These are phyloP conservation scores for Fonsecaea erecta DNA, from an alignment of 2,329 filamentous ascomycete species.

Conservation along the genomic window DNA sequence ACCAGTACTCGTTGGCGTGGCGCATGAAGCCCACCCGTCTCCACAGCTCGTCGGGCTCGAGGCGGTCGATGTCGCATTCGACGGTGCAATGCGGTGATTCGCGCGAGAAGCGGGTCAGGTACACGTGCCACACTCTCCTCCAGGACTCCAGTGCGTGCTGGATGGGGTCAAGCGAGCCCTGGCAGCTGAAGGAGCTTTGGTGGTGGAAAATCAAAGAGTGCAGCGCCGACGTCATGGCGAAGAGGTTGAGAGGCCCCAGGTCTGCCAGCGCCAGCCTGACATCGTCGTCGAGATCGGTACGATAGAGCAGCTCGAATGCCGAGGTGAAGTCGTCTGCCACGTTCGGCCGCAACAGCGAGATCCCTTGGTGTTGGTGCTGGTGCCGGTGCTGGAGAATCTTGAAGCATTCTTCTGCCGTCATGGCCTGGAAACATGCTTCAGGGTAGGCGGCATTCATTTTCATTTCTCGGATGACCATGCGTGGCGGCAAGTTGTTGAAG, in stretches of 20 bases:
- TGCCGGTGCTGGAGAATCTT: background rate
- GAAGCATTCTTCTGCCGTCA: slow-evolving; percentile 41
- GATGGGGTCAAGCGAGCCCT: slow-evolving; percentile 40
- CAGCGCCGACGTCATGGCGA: slow-evolving; percentile 39
- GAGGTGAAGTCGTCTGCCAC: slow-evolving; percentile 30
- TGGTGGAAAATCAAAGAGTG: slow-evolving; percentile 46
- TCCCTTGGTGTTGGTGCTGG: background rate
- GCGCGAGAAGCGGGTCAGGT: slow-evolving; percentile 4
- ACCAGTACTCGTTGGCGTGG: slow-evolving; percentile 45
- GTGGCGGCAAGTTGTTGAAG: slow-evolving; percentile 50
- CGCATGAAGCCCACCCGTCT: slow-evolving; percentile 44
- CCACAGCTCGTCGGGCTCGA: slow-evolving; percentile 42
- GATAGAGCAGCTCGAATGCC: slow-evolving; percentile 23
- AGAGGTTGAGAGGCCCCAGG: slow-evolving; percentile 38
- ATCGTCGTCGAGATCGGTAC: background rate
- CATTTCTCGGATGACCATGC: slow-evolving; percentile 49
- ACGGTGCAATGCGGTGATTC: slow-evolving; percentile 17
- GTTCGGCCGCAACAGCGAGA: slow-evolving; percentile 23
- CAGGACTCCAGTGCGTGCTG: slow-evolving; percentile 38
- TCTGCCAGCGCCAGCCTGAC: background rate
- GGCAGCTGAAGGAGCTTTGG: slow-evolving; percentile 42
- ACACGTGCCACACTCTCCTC: slow-evolving; percentile 38
- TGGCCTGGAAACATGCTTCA: slow-evolving; percentile 48
- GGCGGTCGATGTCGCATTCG: slow-evolving; percentile 23
- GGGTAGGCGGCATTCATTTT: slow-evolving; percentile 44